Evolutionary conservation across 495 filamentous ascomycete genomes (phyloP), one percentile per base, ranked within the genome.

Genomic region (Geoglossum glabrum): DNA sequence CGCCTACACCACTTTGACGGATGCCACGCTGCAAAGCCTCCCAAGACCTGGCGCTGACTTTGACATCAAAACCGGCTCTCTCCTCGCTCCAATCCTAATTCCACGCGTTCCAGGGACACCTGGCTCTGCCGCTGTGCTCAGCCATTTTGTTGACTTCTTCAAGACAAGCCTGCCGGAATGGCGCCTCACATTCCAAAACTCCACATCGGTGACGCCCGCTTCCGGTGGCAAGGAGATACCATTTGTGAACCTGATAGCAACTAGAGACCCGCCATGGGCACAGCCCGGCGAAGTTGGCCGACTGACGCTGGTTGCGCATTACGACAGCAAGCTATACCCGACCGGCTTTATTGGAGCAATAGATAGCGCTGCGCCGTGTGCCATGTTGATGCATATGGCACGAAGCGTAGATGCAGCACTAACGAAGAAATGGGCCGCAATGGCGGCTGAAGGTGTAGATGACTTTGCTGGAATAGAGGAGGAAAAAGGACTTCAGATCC

Each of bases 321-420:
- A 95, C 71, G 92, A 98, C 63, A 86, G 80, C 66, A 84, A 92
- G 69, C 73, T 86, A 28, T 72, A 74, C 10, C 93, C 93, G 0
- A 68, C 82, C 59, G 92, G 88, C 0, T 98, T 98, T 67, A 87
- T 98, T 55, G 92, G 92, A 6, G 92, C 89, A 0, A 90, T 82
- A 26, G 92, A 98, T 63, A 94, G 87, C 61, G 92, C 92, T 0
- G 92, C 80, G 33, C 89, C 93, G 31, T 95, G 89, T 67, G 93
- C 93, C 0, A 85, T 97, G 71, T 73, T 98, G 49, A 76, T 98
- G 79, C 85, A 92, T 67, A 80, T 81, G 10, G 87, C 88, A 64
- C 72, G 85, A 60, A 86, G 75, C 58, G 73, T 99, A 23, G 89
- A 97, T 66, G 71, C 64, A 21, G 89, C 84, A 1, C 65, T 98